Evolutionary conservation across 192 early-diverging fungal genomes (phyloP).

Genomic region (Entrophospora sp.): DNA sequence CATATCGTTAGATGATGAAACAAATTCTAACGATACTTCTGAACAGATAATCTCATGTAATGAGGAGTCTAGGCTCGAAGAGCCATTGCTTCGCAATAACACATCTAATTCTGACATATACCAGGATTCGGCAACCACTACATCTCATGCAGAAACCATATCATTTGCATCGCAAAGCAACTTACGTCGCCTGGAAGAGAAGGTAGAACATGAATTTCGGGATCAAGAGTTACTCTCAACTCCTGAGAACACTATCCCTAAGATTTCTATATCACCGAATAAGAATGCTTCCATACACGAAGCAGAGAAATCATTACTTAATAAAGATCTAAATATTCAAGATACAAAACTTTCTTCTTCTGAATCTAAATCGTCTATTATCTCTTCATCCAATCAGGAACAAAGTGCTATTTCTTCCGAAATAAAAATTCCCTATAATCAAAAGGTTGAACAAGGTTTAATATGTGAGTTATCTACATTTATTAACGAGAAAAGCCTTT

Average conservation of each 20-base stretch:
- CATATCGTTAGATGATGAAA: too few relatives aligned
- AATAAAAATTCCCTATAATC: not conserved
- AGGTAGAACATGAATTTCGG: constrained; percentile 8
- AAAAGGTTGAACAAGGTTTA: too few relatives aligned
- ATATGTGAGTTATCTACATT: too few relatives aligned
- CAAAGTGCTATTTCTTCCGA: constrained; percentile 12
- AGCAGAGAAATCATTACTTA: constrained; percentile 9
- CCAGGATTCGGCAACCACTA: too few relatives aligned
- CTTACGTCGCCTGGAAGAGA: not conserved
- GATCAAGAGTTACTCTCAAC: constrained; percentile 14
- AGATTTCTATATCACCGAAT: constrained; percentile 7
- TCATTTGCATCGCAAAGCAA: not conserved
- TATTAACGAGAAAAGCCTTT: too few relatives aligned
- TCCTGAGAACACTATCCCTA: constrained; percentile 7
- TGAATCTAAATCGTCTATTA: constrained; percentile 16
- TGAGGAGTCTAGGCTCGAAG: too few relatives aligned
- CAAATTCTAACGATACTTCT: too few relatives aligned
- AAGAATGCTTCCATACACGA: constrained; percentile 4
- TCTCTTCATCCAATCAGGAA: constrained; percentile 12
- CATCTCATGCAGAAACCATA: constrained; percentile 3
- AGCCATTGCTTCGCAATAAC: too few relatives aligned
- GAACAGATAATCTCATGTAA: too few relatives aligned
- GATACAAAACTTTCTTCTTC: constrained; percentile 14
- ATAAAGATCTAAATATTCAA: constrained; percentile 16
- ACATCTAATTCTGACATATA: too few relatives aligned